Evolutionary conservation across 164 flowering plant species (phyloP).

Genomic region (Vitis labrusca): DNA sequence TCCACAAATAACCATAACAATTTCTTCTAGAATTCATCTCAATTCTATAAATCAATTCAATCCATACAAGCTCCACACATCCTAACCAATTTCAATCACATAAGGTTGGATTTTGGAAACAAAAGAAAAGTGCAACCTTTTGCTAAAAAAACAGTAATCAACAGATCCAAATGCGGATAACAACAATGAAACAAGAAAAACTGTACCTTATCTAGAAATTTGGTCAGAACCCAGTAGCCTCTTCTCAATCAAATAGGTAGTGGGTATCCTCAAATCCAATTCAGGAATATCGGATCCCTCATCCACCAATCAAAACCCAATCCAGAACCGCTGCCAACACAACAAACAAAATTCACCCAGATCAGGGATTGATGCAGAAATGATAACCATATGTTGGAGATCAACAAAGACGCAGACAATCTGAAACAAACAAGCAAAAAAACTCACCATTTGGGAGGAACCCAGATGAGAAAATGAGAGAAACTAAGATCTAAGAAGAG

Average conservation of each 20-base stretch:
- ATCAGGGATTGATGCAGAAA: constrained; percentile 2
- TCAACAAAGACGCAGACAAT: background rate
- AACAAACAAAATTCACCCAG: constrained; percentile 14
- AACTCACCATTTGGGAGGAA: constrained; percentile 26
- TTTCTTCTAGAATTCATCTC: background rate
- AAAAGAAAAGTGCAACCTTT: background rate
- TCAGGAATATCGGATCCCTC: constrained; percentile 38
- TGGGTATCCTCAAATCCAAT: constrained; percentile 44
- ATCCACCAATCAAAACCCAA: constrained; percentile 30
- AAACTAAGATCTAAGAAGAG: constrained; percentile 47
- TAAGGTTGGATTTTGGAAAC: background rate
- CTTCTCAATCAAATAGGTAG: constrained; percentile 23
- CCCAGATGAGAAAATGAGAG: constrained; percentile 28
- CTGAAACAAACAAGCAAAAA: background rate
- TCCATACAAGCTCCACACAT: background rate
- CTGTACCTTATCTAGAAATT: constrained; percentile 26
- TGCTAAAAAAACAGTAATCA: background rate
- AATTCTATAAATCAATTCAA: background rate
- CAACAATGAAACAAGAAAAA: constrained; percentile 7
- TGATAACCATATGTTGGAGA: constrained; percentile 7
- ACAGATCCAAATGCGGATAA: constrained; percentile 25
- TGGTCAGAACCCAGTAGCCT: constrained; percentile 31
- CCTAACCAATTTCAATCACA: background rate
- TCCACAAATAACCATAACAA: background rate
- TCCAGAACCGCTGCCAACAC: constrained; percentile 24